Evolutionary conservation across 768 basidiomycete genomes (phyloP), one percentile per base, ranked within the genome.

Genomic region (Hydnomerulius pinastri): DNA sequence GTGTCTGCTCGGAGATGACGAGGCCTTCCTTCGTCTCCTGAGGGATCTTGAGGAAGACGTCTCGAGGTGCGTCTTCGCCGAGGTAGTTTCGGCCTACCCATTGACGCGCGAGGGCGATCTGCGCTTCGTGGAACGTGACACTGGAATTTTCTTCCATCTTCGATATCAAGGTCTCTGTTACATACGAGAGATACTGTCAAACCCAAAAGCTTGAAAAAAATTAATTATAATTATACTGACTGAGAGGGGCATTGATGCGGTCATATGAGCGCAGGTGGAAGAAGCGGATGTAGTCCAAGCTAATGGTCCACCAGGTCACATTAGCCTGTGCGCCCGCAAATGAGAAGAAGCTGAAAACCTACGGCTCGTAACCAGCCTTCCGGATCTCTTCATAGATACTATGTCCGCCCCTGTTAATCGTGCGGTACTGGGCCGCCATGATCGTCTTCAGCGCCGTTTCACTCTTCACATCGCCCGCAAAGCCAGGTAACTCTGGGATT

Each of bases 191-290:
- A 35, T 42, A 43, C 8, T 2, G n/a, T 47, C 29, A 29, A 21
- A 20, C 51, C 38, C 63, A 77, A 13, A 63, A 65, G 18, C 48
- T 66, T 61, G 39, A 18, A 48, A 13, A 10, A 37, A 35, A 23
- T 20, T 11, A 20, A 37, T 12, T n/a, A 27, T 24, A 23, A 29
- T 0, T n/a, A 12, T 5, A 65, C 79, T 61, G 53, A 85, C 85
- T 70, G 54, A 73, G 66, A 2, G 90, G 87, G 0, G 86, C 85
- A 61, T 93, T 94, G 62, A 95, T 90, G 21, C 94, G 77, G 63
- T 98, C 95, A 64, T 95, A 99, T 1, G 86, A 75, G 25, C 97
- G 81, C 21, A 99, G 77, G 70, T 98, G 93, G 73, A 90, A 98
- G 77, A 97, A 92, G 10, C 86, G 80, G 58, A 97, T 89, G 64